Conservation (phyloP, 2,329 filamentous ascomycete genomes). For the Colletotrichum navitas region DNA sequence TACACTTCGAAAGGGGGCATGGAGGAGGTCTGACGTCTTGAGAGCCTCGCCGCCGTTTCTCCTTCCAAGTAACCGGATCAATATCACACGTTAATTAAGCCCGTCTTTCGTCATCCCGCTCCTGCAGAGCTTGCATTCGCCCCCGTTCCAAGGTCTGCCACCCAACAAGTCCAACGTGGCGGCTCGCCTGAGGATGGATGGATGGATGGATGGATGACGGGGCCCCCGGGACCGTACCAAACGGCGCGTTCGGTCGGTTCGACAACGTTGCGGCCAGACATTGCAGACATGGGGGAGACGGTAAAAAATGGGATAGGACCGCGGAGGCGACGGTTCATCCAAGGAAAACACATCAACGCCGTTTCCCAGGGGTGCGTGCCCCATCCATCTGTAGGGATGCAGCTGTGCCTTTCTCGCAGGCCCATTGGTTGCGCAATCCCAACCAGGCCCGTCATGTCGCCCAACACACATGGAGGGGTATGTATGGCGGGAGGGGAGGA, state of each 20-base stretch:
- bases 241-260: background rate
- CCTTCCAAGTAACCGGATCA: background rate
- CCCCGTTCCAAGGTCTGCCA: constrained; percentile 18
- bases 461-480: background rate
- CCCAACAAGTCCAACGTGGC: background rate
- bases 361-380: background rate
- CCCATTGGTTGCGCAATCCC: background rate
- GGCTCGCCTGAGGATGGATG: constrained; percentile 4
- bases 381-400: background rate
- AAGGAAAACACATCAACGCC: background rate
- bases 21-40: background rate
- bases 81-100: background rate
- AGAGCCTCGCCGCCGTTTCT: too few relatives aligned
- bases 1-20: background rate
- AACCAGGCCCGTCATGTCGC: background rate
- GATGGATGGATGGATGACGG: background rate
- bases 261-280: background rate
- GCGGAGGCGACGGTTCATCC: background rate
- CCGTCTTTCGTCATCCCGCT: background rate
- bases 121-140: background rate
- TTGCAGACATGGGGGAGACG: background rate
- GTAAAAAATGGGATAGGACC: too few relatives aligned
- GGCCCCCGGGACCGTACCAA: background rate
- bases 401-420: background rate
- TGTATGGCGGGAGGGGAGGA: too few relatives aligned